These are phyloP conservation scores for Lactifluus piperatus DNA, from an alignment of 768 basidiomycete species.

Conservation along the genomic window DNA sequence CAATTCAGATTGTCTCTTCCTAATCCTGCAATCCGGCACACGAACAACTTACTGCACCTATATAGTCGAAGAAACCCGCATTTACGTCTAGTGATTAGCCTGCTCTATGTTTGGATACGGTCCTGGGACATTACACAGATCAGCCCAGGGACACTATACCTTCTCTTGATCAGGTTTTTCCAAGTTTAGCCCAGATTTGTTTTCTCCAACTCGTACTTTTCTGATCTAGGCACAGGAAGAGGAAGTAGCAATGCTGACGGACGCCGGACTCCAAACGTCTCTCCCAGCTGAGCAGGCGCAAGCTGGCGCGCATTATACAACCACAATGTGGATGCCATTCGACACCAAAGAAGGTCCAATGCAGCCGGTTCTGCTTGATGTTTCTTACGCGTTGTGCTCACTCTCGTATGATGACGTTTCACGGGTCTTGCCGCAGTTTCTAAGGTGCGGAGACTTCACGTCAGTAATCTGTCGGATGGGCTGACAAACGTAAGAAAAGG, in stretches of 20 bases:
- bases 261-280: not conserved
- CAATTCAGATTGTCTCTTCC: slow-evolving; percentile 16
- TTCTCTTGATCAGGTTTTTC: slow-evolving; percentile 18
- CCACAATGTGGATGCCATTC: slow-evolving; percentile 10
- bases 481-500: slow-evolving; percentile 1
- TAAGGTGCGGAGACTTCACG: slow-evolving; percentile 11
- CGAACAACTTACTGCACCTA: slow-evolving; percentile 1
- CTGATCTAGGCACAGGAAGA: slow-evolving; percentile 4
- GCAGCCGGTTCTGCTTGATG: slow-evolving; percentile 6
- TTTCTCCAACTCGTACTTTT: not conserved
- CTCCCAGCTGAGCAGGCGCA: slow-evolving; percentile 3
- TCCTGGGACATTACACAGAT: slow-evolving; percentile 17
- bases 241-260: not conserved
- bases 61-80: slow-evolving; percentile 1
- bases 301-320: slow-evolving; percentile 1
- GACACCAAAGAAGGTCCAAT: not conserved
- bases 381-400: slow-evolving; percentile 7
- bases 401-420: slow-evolving; percentile 2
- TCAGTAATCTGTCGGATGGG: no score
- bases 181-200: slow-evolving; percentile 4
- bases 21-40: slow-evolving; percentile 4
- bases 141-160: slow-evolving; percentile 2
- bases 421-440: slow-evolving; percentile 3
- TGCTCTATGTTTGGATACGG: slow-evolving; percentile 17
- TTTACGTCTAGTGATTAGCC: not conserved